Conservation (phyloP, 345 rosid species). For the Jatropha curcas region DNA sequence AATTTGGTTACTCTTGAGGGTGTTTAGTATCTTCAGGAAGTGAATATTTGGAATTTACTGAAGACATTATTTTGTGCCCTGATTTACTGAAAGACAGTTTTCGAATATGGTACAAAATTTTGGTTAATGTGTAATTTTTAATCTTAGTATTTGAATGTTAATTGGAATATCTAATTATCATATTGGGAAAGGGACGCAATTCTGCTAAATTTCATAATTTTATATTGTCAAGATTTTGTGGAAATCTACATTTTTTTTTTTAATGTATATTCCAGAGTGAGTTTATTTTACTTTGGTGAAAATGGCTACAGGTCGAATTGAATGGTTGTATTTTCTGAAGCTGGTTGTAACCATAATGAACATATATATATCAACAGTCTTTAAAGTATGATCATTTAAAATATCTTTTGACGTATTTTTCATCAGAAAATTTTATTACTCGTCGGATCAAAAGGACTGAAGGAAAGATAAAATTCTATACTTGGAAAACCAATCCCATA, state of each 20-base stretch:
- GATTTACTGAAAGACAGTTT: conserved; percentile 16
- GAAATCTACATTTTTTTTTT: no score
- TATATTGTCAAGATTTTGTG: not conserved
- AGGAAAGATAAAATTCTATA: no score
- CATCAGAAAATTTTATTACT: no score
- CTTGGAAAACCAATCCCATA: no score
- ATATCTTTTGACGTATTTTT: no score
- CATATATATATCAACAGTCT: no score
- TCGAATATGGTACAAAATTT: conserved; percentile 18
- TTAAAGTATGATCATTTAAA: no score
- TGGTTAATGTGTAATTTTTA: conserved; percentile 18
- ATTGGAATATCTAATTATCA: not conserved
- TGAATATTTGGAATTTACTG: conserved; percentile 28
- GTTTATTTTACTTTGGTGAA: no score
- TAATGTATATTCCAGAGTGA: no score
- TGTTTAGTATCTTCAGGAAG: conserved; percentile 35
- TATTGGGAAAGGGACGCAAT: not conserved
- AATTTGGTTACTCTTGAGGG: conserved; percentile 69
- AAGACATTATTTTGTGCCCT: conserved; percentile 25
- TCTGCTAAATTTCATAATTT: not conserved
- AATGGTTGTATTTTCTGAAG: no score
- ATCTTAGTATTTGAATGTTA: not conserved
- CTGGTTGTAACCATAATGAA: no score
- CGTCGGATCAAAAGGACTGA: no score
- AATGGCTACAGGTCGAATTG: not conserved